A percentile compares a stretch with the other conserved stretches of the same genome.
phyloP scores from a whole-genome alignment of 2,329 filamentous ascomycete species.

The Periconia digitata region DNA sequence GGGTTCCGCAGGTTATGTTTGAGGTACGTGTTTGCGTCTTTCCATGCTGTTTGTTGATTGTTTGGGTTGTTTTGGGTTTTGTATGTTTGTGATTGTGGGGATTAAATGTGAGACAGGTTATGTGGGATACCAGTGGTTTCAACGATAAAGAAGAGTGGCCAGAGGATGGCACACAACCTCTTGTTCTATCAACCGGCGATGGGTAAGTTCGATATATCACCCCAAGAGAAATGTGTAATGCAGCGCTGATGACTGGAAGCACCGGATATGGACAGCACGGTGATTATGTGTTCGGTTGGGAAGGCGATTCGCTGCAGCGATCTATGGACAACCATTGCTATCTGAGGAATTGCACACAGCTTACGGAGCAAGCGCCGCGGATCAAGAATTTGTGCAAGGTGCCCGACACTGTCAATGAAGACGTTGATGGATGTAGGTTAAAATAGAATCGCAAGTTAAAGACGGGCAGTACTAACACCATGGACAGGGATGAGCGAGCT shows the following conservation, averaged over 20 bases:
- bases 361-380: conserved; percentile 11
- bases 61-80: not conserved
- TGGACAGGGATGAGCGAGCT: conserved; percentile 13
- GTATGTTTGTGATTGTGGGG: no score
- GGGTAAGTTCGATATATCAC: conserved; percentile 30
- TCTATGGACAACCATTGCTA: conserved; percentile 20
- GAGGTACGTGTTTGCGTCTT: conserved; percentile 31
- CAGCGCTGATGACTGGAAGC: conserved; percentile 43
- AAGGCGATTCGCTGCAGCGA: conserved; percentile 13
- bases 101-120: conserved; percentile 26
- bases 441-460: not conserved
- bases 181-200: conserved; percentile 31
- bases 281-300: conserved; percentile 44
- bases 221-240: not conserved
- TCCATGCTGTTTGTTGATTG: not conserved
- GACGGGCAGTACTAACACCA: not conserved
- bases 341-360: conserved; percentile 14
- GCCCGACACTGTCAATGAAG: conserved; percentile 14
- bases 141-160: conserved; percentile 19
- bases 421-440: conserved; percentile 23
- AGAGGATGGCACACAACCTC: conserved; percentile 15
- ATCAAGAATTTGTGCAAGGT: conserved; percentile 18
- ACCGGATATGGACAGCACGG: conserved; percentile 52
- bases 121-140: conserved; percentile 42
- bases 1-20: conserved; percentile 47